Evolutionary conservation across 352 stramenopile genomes (phyloP).

Genomic region (Phytophthora uliginosa): DNA sequence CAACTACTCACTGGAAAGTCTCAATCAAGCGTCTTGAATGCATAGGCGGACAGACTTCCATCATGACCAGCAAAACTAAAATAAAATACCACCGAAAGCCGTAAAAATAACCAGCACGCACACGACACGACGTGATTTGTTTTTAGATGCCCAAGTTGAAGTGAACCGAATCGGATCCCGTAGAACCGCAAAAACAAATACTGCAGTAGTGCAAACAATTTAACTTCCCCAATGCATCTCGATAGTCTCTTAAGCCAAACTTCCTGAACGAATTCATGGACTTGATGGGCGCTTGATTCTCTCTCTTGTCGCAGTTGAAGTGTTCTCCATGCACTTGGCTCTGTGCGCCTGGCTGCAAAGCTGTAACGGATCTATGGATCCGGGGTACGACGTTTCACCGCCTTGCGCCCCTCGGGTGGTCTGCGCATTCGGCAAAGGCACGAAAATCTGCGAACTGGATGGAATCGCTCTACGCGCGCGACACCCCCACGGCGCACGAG

Average conservation of each 20-base stretch:
- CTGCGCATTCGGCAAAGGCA: constrained; percentile 26
- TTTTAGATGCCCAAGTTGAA: constrained; percentile 9
- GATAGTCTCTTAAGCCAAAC: no score
- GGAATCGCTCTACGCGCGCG: constrained; percentile 47
- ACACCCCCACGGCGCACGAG: constrained; percentile 37
- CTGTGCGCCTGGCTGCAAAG: constrained; percentile 3
- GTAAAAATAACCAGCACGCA: constrained; percentile 30
- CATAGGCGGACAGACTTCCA: neutral
- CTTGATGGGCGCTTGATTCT: neutral
- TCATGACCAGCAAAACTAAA: constrained; percentile 14
- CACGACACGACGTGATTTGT: neutral
- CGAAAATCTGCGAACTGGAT: constrained; percentile 21
- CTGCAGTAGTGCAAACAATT: no score
- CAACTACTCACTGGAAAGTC: constrained; percentile 2
- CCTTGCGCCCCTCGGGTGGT: constrained; percentile 8
- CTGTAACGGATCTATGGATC: constrained; percentile 3
- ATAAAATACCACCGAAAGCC: constrained; percentile 1
- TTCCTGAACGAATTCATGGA: no score
- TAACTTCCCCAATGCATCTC: no score
- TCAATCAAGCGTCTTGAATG: constrained; percentile 4
- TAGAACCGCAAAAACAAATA: neutral
- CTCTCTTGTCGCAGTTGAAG: neutral
- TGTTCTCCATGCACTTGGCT: neutral
- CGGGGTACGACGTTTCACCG: constrained; percentile 33
- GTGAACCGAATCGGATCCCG: neutral